Evolutionary conservation across 202 grass and related monocot species (phyloP).

Genomic region (Schoenoplectus tabernaemontani): DNA sequence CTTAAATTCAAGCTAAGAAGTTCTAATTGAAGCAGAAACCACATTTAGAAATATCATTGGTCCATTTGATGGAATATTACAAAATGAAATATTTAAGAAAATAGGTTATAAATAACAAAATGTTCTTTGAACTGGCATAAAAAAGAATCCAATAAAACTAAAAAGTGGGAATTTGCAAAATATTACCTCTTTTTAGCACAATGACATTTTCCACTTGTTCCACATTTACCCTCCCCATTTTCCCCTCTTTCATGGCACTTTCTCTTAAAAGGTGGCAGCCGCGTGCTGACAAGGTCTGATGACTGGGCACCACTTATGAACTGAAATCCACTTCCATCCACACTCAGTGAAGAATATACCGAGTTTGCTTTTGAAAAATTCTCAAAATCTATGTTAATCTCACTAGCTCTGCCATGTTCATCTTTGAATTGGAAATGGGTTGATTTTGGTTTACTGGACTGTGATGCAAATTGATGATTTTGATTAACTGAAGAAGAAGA

Average conservation of each 20-base stretch:
- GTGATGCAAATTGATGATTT: slow-evolving; percentile 29
- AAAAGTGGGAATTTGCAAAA: background rate
- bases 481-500: slow-evolving; percentile 26
- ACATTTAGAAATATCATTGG: background rate
- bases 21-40: background rate
- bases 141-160: background rate
- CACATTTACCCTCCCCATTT: slow-evolving; percentile 39
- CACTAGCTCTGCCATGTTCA: slow-evolving; percentile 31
- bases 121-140: background rate
- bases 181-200: slow-evolving; percentile 82
- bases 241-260: slow-evolving; percentile 38
- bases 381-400: slow-evolving; percentile 83
- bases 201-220: slow-evolving; percentile 53
- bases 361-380: slow-evolving; percentile 60
- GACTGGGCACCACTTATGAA: slow-evolving; percentile 56
- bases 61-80: background rate
- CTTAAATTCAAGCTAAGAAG: background rate
- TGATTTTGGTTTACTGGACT: slow-evolving; percentile 23
- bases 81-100: background rate
- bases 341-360: slow-evolving; percentile 64
- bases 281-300: slow-evolving; percentile 29
- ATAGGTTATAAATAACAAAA: background rate
- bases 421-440: slow-evolving; percentile 54
- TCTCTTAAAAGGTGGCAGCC: slow-evolving; percentile 40
- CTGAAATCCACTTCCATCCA: slow-evolving; percentile 45